phyloP scores from a whole-genome alignment of 805 yeast species.

The Peterozyma xylosa region DNA sequence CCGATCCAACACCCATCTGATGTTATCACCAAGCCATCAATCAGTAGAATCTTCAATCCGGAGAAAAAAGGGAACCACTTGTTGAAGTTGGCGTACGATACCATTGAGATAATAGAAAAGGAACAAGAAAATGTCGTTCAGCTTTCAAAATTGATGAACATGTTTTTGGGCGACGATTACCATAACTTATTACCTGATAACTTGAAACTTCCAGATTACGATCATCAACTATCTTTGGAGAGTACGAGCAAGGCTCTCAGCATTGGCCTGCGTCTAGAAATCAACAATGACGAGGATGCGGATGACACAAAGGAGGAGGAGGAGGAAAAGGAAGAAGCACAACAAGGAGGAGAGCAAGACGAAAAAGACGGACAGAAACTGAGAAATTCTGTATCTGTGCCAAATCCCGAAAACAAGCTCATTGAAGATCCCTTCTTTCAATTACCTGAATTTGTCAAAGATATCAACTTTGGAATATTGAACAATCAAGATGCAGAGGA shows the following conservation, averaged over 20 bases:
- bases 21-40: conserved; percentile 60
- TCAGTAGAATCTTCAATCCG: conserved; percentile 58
- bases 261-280: conserved; percentile 15
- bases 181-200: conserved; percentile 54
- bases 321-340: conserved; percentile 4
- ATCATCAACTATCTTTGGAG: conserved; percentile 41
- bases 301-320: conserved; percentile 10
- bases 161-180: conserved; percentile 85
- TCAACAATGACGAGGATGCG: conserved; percentile 15
- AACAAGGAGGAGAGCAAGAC: conserved; percentile 7
- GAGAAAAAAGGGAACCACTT: conserved; percentile 32
- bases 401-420: too few species aligned
- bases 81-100: conserved; percentile 56
- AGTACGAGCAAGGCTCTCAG: conserved; percentile 19
- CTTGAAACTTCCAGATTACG: conserved; percentile 60
- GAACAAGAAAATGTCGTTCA: conserved; percentile 77
- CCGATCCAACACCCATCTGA: conserved; percentile 83
- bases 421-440: conserved; percentile 56
- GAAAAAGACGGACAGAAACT: conserved; percentile 10
- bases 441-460: conserved; percentile 41
- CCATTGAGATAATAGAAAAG: conserved; percentile 69
- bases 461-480: conserved; percentile 42
- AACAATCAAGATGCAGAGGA: conserved; percentile 55
- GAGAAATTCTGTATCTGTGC: too few species aligned
- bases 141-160: conserved; percentile 63